Percentiles rank a stretch among this genome's conserved stretches.
phyloP scores from a whole-genome alignment of 2,329 filamentous ascomycete genomes.

The Fusarium hostae region DNA sequence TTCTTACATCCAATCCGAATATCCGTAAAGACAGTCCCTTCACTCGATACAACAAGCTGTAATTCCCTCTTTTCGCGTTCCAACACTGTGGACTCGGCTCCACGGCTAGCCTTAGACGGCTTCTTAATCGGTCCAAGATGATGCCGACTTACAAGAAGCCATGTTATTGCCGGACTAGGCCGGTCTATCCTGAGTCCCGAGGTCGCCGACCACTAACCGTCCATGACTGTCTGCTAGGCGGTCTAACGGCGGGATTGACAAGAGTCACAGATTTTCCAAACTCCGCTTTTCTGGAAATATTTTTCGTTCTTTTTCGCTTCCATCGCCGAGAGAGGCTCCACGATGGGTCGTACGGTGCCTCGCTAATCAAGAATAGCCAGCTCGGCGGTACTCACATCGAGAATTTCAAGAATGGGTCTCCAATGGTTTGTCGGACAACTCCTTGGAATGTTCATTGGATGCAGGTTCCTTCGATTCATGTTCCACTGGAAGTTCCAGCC shows the following conservation, averaged over 20 bases:
- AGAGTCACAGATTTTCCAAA: conserved; percentile 31
- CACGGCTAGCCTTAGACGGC: conserved; percentile 13
- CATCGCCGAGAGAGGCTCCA: conserved; percentile 22
- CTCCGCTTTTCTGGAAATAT: conserved; percentile 23
- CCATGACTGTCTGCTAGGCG: conserved; percentile 22
- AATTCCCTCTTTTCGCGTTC: neutral
- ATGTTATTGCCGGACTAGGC: conserved; percentile 23
- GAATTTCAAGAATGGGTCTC: conserved; percentile 15
- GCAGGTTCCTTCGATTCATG: conserved; percentile 16
- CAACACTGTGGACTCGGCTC: conserved; percentile 19
- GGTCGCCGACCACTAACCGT: conserved; percentile 19
- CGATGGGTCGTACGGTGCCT: conserved; percentile 14
- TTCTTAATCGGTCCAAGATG: conserved; percentile 26
- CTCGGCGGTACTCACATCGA: conserved; percentile 27
- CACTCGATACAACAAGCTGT: conserved; percentile 1
- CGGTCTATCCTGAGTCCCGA: conserved; percentile 28
- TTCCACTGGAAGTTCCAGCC: conserved; percentile 20
- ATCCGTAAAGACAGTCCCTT: conserved; percentile 10
- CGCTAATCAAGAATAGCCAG: conserved; percentile 21
- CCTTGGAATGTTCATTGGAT: conserved; percentile 9
- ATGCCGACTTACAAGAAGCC: conserved; percentile 25
- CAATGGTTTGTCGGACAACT: conserved; percentile 2
- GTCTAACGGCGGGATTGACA: conserved; percentile 28
- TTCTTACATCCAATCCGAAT: conserved; percentile 8
- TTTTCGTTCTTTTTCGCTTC: conserved; percentile 37